Conservation (phyloP, 176 grass and related monocot species). For the Guadua angustifolia region DNA sequence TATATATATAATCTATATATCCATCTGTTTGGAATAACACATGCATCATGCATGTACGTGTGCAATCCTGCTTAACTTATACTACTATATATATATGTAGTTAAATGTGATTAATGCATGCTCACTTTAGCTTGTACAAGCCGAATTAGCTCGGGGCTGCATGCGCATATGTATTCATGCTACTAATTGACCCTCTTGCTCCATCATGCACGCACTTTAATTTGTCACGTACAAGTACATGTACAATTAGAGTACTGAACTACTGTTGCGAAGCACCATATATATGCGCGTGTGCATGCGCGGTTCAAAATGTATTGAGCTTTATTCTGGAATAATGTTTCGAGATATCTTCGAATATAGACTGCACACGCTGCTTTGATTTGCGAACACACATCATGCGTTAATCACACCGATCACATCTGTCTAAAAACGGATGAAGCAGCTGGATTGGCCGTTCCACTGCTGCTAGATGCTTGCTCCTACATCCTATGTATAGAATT, state of each 20-base stretch:
- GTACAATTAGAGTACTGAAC: not conserved
- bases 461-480: too few species aligned
- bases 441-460: not conserved
- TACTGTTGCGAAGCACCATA: not conserved
- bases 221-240: not conserved
- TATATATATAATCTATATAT: too few species aligned
- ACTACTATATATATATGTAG: too few species aligned
- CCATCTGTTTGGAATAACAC: conserved; percentile 42
- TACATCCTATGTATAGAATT: too few species aligned
- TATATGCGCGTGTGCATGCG: not conserved
- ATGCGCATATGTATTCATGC: too few species aligned
- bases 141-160: too few species aligned
- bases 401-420: conserved; percentile 5
- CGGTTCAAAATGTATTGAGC: not conserved
- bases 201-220: not conserved
- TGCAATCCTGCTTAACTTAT: too few species aligned
- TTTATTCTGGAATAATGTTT: conserved; percentile 3
- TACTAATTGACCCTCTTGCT: not conserved
- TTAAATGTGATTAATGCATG: too few species aligned
- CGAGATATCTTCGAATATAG: conserved; percentile 33
- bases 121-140: too few species aligned
- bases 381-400: not conserved
- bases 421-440: conserved; percentile 11
- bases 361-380: not conserved
- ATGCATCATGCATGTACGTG: not conserved